Evolutionary conservation across 176 grass and related monocot species (phyloP), one percentile per base, ranked within the genome.

Genomic region (Ampelocalamus luodianensis): DNA sequence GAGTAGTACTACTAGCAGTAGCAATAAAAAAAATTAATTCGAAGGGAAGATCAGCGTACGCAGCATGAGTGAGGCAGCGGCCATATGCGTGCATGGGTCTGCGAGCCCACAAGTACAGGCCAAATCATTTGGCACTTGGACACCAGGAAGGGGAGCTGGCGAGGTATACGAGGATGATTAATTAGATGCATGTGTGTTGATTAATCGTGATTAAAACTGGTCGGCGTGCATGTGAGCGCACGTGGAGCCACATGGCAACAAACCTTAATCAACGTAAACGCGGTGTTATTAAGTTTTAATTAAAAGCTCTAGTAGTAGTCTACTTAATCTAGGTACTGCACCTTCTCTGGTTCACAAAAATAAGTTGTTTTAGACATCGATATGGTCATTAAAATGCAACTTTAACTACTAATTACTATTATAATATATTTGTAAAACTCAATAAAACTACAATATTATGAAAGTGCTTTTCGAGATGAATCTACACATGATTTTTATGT

Each of bases 161-260:
- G 4, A 23, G 71, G 40, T n/a, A 83, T 78, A 77, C 64, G 64
- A 90, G 88, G 82, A 89, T 26, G 77, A 15, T 54, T 78, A 71
- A 8, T 76, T 69, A 69, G 51, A 74, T 51, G 15, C 62, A 74
- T 74, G 29, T 49, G 43, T 42, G 78, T 22, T 61, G 7, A 69
- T 69, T 69, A 65, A 85, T 63, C 27, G 22, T 11, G 79, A 26
- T 69, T 71, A 32, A 17, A 26, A 13, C 8, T 39, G 44, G 72
- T 24, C 48, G 71, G 32, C 80, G 32, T 34, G 32, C 32, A 85
- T 75, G 76, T 80, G 87, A 5, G 15, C 4, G 42, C 82, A 89
- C 62, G 77, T 81, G 79, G 50, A 42, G 29, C 32, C 77, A 89
- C 56, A 54, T 53, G 65, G 46, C 55, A 17, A 34, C 55, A 23